Evolutionary conservation across 2,329 filamentous ascomycete species (phyloP).

Genomic region (Escovopsis weberi): DNA sequence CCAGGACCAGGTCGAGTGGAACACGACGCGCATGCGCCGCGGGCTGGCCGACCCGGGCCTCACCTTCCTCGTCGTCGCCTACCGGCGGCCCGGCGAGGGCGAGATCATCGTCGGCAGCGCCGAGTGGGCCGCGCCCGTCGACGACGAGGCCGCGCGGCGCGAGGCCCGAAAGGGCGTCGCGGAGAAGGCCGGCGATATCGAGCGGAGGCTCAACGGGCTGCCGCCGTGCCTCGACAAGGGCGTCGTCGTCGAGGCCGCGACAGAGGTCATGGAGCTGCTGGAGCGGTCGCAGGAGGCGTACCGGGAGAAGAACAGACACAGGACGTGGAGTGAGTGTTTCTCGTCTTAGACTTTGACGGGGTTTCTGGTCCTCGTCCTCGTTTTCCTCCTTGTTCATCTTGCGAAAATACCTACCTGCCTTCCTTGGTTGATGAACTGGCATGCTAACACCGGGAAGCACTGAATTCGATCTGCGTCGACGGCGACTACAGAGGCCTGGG

Average conservation of each 20-base stretch:
- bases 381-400: too few species aligned
- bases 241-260: conserved; percentile 2
- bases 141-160: neutral
- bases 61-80: conserved; percentile 3
- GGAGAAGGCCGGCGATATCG: conserved; percentile 3
- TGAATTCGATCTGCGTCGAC: conserved; percentile 8
- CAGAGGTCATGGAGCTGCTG: conserved; percentile 6
- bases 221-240: conserved; percentile 6
- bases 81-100: neutral
- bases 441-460: conserved; percentile 1
- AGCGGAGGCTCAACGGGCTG: conserved; percentile 1
- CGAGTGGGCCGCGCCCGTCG: conserved; percentile 5
- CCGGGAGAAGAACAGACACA: neutral
- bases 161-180: conserved; percentile 1
- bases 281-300: conserved; percentile 2
- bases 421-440: neutral
- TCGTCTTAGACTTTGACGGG: too few species aligned
- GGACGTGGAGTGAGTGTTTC: conserved; percentile 7
- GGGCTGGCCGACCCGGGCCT: conserved; percentile 1
- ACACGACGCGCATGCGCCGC: conserved; percentile 2
- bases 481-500: conserved; percentile 5
- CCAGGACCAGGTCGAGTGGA: conserved; percentile 7
- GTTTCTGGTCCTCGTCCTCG: too few species aligned
- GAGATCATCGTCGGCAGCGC: conserved; percentile 6
- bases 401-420: neutral